Percentiles rank a stretch among this genome's conserved stretches.
phyloP scores from a whole-genome alignment of 2,329 filamentous ascomycete genomes.

The Trichoderma lentiforme region DNA sequence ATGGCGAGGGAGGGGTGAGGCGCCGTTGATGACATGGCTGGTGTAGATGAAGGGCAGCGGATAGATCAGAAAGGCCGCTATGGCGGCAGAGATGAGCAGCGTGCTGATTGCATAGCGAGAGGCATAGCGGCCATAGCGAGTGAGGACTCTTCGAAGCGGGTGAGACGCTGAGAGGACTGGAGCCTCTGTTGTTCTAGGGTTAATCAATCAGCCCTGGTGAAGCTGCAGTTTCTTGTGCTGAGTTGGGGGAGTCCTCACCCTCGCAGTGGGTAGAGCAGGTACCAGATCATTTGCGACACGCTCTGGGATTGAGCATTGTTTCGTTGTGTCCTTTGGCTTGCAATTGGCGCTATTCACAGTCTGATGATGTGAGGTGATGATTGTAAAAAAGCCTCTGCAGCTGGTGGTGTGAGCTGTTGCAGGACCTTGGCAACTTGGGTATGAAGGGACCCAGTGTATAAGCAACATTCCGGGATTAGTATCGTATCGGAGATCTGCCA shows the following conservation, averaged over 20 bases:
- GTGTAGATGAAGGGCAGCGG: conserved; percentile 73
- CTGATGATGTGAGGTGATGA: neutral
- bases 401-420: neutral
- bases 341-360: neutral
- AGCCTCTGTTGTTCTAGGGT: conserved; percentile 66
- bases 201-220: neutral
- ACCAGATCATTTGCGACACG: conserved; percentile 62
- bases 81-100: conserved; percentile 69
- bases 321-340: neutral
- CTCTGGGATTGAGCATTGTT: neutral
- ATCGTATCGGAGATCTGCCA: neutral
- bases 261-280: conserved; percentile 71
- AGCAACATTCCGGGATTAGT: neutral
- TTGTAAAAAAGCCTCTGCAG: neutral
- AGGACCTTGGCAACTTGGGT: neutral
- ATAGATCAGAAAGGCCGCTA: conserved; percentile 68
- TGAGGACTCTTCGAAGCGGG: conserved; percentile 61
- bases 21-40: conserved; percentile 66
- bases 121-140: conserved; percentile 66
- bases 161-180: conserved; percentile 62
- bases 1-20: conserved; percentile 71
- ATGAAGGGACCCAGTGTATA: neutral
- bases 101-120: conserved; percentile 71
- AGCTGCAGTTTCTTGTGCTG: neutral
- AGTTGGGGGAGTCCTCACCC: conserved; percentile 52